phyloP scores from a whole-genome alignment of 768 basidiomycete species.

The Psilocybe azurescens region DNA sequence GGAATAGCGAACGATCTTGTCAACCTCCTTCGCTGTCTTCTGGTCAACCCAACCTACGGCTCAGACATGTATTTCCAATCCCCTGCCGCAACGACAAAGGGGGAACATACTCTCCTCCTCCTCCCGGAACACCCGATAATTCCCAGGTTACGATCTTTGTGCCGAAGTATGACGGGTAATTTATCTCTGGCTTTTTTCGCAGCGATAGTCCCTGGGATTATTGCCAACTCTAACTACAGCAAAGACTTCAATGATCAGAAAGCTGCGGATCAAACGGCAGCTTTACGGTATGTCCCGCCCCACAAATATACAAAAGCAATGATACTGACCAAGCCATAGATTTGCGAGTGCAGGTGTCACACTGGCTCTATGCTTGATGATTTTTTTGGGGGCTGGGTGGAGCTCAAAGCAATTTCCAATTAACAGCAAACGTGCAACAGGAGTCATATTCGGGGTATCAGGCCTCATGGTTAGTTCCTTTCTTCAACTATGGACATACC shows the following conservation, averaged over 20 bases:
- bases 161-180: constrained; percentile 34
- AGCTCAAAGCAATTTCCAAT: constrained; percentile 31
- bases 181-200: constrained; percentile 33
- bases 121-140: constrained; percentile 35
- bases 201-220: constrained; percentile 33
- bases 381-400: constrained; percentile 22
- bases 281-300: constrained; percentile 22
- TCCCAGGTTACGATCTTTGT: constrained; percentile 32
- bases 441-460: constrained; percentile 26
- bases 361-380: not conserved
- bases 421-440: constrained; percentile 27
- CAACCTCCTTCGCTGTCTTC: constrained; percentile 39
- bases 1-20: constrained; percentile 39
- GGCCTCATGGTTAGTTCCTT: constrained; percentile 35
- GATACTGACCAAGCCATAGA: constrained; percentile 15
- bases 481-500: too few relatives aligned
- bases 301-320: too few relatives aligned
- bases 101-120: constrained; percentile 25
- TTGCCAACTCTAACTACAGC: constrained; percentile 31
- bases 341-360: constrained; percentile 28
- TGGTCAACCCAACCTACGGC: constrained; percentile 45
- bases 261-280: constrained; percentile 24
- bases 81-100: constrained; percentile 29
- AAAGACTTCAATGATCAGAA: constrained; percentile 21
- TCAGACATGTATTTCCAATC: constrained; percentile 33